These are phyloP conservation scores for Stephania yunnanensis DNA, from an alignment of 164 flowering plant species.

Conservation along the genomic window DNA sequence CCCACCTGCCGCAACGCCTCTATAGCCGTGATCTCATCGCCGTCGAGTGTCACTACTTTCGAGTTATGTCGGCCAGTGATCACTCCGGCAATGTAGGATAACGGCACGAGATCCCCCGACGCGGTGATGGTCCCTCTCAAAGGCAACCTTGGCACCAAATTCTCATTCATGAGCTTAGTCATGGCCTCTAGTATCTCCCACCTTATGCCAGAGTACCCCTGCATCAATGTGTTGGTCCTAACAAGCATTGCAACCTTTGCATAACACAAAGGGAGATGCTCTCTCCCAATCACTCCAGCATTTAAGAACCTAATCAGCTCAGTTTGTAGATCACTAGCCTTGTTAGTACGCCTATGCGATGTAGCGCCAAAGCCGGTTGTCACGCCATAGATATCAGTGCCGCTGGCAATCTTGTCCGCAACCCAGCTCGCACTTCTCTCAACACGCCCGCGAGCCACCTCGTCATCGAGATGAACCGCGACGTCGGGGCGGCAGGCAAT, in stretches of 20 bases:
- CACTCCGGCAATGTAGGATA: constrained; percentile 16
- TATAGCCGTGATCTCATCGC: neutral
- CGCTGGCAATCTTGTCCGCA: constrained; percentile 33
- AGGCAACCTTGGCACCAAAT: constrained; percentile 11
- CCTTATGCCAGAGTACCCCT: constrained; percentile 15
- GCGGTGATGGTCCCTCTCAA: constrained; percentile 16
- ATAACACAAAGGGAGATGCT: neutral
- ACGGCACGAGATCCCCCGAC: constrained; percentile 13
- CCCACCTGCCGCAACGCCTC: constrained; percentile 11
- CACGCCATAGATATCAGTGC: constrained; percentile 43
- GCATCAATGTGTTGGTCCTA: constrained; percentile 8
- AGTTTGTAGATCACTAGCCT: constrained; percentile 38
- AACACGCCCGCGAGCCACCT: constrained; percentile 33
- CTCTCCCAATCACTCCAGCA: constrained; percentile 25
- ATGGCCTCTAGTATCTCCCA: constrained; percentile 13
- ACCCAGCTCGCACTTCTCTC: constrained; percentile 39
- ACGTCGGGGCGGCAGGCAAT: constrained; percentile 32
- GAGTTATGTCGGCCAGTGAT: constrained; percentile 15
- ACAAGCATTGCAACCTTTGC: constrained; percentile 10
- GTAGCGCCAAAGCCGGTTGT: constrained; percentile 59
- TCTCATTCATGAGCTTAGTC: constrained; percentile 6
- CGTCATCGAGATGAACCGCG: constrained; percentile 29
- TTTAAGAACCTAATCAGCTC: constrained; percentile 49
- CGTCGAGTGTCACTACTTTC: neutral
- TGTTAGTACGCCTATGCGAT: constrained; percentile 36